Evolutionary conservation across 441 rosid species (phyloP), one percentile per base, ranked within the genome.

Genomic region (Erodium texanum): DNA sequence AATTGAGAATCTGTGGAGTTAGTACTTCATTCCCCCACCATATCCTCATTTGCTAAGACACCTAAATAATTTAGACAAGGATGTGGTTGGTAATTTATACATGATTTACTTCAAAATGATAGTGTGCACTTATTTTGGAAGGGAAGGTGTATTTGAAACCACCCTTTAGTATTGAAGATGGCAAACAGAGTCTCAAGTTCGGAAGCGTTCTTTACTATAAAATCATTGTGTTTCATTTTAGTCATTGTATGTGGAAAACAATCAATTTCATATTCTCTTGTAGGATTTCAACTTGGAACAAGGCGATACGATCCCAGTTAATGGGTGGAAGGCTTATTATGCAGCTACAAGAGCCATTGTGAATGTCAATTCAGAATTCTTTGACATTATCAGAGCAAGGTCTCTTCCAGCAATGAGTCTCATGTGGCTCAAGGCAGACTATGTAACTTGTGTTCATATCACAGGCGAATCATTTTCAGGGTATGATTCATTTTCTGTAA

Each of bases 291-390:
- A 96, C 1, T 58, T 84, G 85, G 98, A 94, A 71, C 99, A 94
- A 83, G 94, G 83, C 81, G 78, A 70, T 45, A 83, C 92, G 68
- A 86, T 78, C 0, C 98, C 99, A n/a, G 86, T 82, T 65, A 87
- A 84, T 77, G 98, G 98, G 59, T 94, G 99, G 98, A 94, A 94
- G 77, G 93, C 89, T 12, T 94, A 94, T 81, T 94, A 94, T 76
- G 98, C 99, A 0, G 86, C 91, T 52, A 94, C 98, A 64, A 94
- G 96, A 82, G 92, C 89, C 32, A 80, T 94, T 73, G 82, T 88
- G 78, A 88, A 83, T 85, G 86, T 81, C 66, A 94, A 94, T 83
- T 71, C 87, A 1, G 88, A 84, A 70, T 94, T 94, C 81, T 89
- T 88, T 80, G 79, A 75, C 85, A 85, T 87, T 74, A 87, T 94